Conservation (phyloP, 495 filamentous ascomycete species). For the Tuber aestivum region DNA sequence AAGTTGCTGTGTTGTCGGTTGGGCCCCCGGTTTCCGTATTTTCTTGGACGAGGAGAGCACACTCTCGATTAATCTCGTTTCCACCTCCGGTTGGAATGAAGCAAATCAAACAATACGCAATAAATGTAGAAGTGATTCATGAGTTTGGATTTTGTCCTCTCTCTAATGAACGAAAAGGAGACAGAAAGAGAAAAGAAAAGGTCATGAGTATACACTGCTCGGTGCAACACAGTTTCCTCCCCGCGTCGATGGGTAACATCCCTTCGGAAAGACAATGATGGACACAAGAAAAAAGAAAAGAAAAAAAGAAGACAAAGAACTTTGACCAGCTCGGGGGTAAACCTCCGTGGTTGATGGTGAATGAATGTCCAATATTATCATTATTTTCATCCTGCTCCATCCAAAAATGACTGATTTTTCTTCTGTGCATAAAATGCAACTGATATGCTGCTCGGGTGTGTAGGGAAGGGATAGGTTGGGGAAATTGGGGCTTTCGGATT, state of each 20-base stretch:
- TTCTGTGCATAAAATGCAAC: conserved; percentile 9
- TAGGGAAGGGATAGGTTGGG: conserved; percentile 5
- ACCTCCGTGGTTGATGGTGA: conserved; percentile 29
- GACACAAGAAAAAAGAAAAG: background rate
- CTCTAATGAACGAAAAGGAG: conserved; percentile 32
- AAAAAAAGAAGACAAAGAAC: conserved; percentile 11
- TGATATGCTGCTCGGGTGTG: conserved; percentile 35
- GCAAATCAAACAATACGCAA: conserved; percentile 17
- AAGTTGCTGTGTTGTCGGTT: conserved; percentile 14
- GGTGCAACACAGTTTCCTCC: conserved; percentile 6
- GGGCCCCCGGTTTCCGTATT: conserved; percentile 7
- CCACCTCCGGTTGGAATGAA: conserved; percentile 4
- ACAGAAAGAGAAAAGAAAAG: conserved; percentile 12
- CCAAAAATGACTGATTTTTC: conserved; percentile 14
- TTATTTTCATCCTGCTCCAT: conserved; percentile 14
- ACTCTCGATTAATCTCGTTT: conserved; percentile 24
- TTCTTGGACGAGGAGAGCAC: conserved; percentile 29
- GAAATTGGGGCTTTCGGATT: conserved; percentile 31
- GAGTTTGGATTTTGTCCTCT: conserved; percentile 44
- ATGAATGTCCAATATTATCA: conserved; percentile 16
- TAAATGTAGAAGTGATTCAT: conserved; percentile 18
- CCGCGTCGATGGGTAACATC: conserved; percentile 14
- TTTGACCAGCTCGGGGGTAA: conserved; percentile 32
- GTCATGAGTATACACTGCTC: conserved; percentile 18
- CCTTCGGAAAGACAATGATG: conserved; percentile 20